phyloP scores from a whole-genome alignment of 176 grass and related monocot genomes.

The Eleusine indica region DNA sequence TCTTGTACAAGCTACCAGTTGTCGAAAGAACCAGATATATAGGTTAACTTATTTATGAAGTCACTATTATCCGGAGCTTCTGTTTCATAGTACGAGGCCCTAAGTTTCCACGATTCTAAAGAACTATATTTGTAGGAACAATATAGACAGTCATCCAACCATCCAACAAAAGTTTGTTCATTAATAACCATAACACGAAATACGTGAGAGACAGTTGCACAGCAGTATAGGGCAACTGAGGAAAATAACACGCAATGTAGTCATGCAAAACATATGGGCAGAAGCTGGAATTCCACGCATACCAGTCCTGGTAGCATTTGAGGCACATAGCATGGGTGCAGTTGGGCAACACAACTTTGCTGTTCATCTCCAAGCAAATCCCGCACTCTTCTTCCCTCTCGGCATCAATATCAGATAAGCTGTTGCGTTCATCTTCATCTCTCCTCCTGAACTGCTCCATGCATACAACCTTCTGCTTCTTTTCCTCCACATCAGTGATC shows the following conservation, averaged over 20 bases:
- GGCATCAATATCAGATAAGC: constrained; percentile 68
- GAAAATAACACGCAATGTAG: neutral
- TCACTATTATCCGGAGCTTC: neutral
- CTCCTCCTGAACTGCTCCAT: constrained; percentile 73
- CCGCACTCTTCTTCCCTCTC: constrained; percentile 95
- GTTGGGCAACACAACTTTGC: constrained; percentile 82
- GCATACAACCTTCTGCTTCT: constrained; percentile 67
- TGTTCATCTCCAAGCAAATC: constrained; percentile 82
- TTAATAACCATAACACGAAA: constrained; percentile 12
- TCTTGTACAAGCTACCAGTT: constrained; percentile 2
- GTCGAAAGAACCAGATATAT: neutral
- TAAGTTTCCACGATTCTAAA: constrained; percentile 31
- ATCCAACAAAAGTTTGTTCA: constrained; percentile 15
- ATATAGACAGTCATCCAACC: neutral
- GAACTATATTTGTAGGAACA: constrained; percentile 14
- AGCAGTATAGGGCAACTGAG: neutral
- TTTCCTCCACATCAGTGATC: constrained; percentile 72
- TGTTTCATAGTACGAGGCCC: neutral
- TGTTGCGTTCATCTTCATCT: constrained; percentile 52
- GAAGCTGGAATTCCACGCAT: constrained; percentile 5
- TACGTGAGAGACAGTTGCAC: constrained; percentile 17
- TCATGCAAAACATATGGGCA: constrained; percentile 31
- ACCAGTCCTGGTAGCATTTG: constrained; percentile 77
- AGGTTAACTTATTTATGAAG: neutral
- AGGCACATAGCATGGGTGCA: constrained; percentile 80